Evolutionary conservation across 495 filamentous ascomycete species (phyloP).

Genomic region (Zalerion maritima): DNA sequence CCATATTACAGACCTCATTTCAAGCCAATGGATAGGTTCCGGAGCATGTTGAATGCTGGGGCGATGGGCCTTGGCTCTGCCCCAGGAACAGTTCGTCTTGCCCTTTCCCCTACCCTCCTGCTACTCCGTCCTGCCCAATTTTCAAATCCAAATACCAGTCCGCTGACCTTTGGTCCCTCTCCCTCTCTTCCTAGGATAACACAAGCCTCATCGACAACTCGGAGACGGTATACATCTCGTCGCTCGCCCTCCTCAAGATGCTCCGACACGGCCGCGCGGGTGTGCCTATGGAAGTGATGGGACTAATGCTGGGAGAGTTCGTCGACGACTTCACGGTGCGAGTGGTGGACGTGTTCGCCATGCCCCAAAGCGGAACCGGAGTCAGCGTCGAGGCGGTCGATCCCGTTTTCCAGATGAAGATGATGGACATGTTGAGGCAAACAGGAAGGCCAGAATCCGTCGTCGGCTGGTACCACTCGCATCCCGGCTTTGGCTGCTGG

Average conservation of each 20-base stretch:
- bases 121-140: constrained; percentile 4
- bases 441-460: constrained; percentile 92
- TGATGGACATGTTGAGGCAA: constrained; percentile 99
- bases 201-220: constrained; percentile 90
- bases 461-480: constrained; percentile 98
- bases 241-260: constrained; percentile 95
- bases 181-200: constrained; percentile 48
- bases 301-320: constrained; percentile 95
- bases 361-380: constrained; percentile 98
- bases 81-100: constrained; percentile 59
- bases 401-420: constrained; percentile 96
- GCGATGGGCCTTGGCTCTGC: constrained; percentile 61
- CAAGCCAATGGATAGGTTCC: constrained; percentile 93
- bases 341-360: constrained; percentile 95
- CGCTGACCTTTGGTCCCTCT: background rate
- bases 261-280: constrained; percentile 90
- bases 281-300: constrained; percentile 99
- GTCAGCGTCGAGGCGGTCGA: constrained; percentile 98
- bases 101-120: constrained; percentile 4
- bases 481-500: constrained; percentile 98
- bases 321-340: constrained; percentile 98
- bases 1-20: too few species aligned
- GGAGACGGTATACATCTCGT: constrained; percentile 98
- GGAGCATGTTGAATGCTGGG: constrained; percentile 66
- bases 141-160: background rate